Base-by-base conservation (phyloP, 2,329 filamentous ascomycete genomes). In the Aspergillus novofumigatus region DNA sequence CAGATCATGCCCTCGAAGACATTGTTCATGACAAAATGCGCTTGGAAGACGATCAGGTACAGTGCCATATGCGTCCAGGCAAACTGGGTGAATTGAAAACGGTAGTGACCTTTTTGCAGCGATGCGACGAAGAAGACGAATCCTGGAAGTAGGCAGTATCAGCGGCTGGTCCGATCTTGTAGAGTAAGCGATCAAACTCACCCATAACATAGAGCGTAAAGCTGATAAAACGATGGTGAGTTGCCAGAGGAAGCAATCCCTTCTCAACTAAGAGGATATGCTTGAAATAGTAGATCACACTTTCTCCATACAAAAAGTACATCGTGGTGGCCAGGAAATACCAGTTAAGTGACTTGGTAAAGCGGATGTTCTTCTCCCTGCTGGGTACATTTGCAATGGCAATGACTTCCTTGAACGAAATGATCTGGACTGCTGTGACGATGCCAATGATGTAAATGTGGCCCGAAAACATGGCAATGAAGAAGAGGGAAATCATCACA, bases 21-120 rank as follows among this genome's bases (percentile, higher is more conserved):
- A 77, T 99, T 99, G 83, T 99, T 99, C 91, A 99, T 97, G 78
- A 97, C 91, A 75, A 99, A 99, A 75, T 99, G 94, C 14, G 94
- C 92, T 76, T 99, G 92, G 5, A 96, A 92, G 42, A 97, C 93
- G 68, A 99, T 97, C 69, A 99, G 82, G 80, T 96, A 97, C 21
- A 99, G 85, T 4, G 95, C 94, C 92, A 99, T 97, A 75, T 99
- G 94, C 14, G 94, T 97, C 94, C 94, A 99, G 54, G 92, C 94
- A 70, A 97, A 99, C 76, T 99, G 94, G 61, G 92, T 96, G 78
- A 99, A 99, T 77, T 99, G 94, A 78, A 99, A 97, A 74, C 89
- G 91, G 81, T 97, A 97, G 77, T 97, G 90, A 45, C 93, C 92
- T 65, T 95, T 93, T 76, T 97, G 91, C 55, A 99, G 84, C 8